Percentiles rank a stretch among this genome's conserved stretches.
These are phyloP conservation scores for Ottelia alismoides DNA, from an alignment of 106 monocot genomes.

Conservation along the genomic window DNA sequence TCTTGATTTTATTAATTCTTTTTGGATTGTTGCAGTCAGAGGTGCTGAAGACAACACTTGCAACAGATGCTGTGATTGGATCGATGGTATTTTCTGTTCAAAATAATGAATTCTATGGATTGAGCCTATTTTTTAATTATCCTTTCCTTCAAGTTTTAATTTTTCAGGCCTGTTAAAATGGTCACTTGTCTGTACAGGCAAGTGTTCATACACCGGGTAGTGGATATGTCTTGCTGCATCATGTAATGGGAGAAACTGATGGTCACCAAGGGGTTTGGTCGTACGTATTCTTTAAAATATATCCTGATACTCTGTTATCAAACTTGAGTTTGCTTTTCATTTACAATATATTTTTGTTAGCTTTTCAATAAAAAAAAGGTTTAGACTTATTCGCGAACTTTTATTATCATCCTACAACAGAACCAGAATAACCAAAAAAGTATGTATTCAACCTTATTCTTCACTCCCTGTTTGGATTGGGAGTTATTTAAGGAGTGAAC, in stretches of 20 bases:
- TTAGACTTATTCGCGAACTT: too few relatives aligned
- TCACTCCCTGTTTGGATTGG: too few relatives aligned
- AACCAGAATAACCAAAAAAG: too few relatives aligned
- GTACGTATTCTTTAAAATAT: too few relatives aligned
- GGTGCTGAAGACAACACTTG: conserved; percentile 26
- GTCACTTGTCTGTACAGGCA: conserved; percentile 5
- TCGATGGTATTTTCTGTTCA: conserved; percentile 13
- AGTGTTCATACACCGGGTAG: conserved; percentile 23
- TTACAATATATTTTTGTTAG: too few relatives aligned
- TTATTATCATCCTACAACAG: too few relatives aligned
- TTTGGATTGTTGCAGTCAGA: conserved; percentile 18
- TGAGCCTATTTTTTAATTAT: background rate
- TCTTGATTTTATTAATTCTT: background rate
- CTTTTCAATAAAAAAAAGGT: too few relatives aligned
- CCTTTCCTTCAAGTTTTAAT: background rate
- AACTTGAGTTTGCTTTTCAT: too few relatives aligned
- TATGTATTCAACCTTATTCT: too few relatives aligned
- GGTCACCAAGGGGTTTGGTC: conserved; percentile 30
- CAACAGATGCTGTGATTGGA: conserved; percentile 34
- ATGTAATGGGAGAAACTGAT: conserved; percentile 34
- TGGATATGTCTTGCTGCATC: conserved; percentile 27
- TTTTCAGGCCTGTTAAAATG: background rate
- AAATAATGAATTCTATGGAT: too few relatives aligned
- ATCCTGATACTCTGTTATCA: too few relatives aligned
- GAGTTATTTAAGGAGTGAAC: too few relatives aligned